Evolutionary conservation across 768 basidiomycete genomes (phyloP).

Genomic region (Lactarius deliciosus): DNA sequence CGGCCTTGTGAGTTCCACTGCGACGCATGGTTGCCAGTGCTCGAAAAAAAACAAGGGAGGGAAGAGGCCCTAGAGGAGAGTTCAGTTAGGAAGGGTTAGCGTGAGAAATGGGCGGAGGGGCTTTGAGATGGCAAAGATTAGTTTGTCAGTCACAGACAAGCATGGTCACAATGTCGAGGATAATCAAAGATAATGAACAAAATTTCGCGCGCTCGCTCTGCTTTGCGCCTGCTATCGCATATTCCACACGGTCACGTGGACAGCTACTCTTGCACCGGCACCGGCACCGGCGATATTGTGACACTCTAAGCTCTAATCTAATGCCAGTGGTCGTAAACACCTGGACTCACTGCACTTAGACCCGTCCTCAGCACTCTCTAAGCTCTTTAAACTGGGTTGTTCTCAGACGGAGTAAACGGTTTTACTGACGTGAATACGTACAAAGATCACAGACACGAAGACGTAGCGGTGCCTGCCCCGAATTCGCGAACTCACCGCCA

Average conservation of each 20-base stretch:
- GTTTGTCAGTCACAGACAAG: not conserved
- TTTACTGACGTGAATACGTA: too few relatives aligned
- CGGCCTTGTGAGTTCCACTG: not conserved
- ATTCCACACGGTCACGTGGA: slow-evolving; percentile 1
- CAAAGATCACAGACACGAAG: too few relatives aligned
- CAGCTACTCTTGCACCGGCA: too few relatives aligned
- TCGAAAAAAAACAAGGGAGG: not conserved
- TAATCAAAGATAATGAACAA: not conserved
- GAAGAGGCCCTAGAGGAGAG: not conserved
- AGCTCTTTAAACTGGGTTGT: too few relatives aligned
- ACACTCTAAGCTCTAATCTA: too few relatives aligned
- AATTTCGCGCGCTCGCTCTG: not conserved
- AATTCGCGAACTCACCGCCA: not conserved
- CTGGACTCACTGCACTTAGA: too few relatives aligned
- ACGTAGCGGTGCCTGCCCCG: too few relatives aligned
- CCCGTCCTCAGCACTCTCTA: too few relatives aligned
- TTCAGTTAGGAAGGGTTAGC: not conserved
- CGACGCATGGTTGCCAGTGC: slow-evolving; percentile 16
- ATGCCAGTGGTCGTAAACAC: too few relatives aligned
- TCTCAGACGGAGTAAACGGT: too few relatives aligned
- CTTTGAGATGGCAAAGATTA: not conserved
- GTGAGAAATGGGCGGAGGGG: not conserved
- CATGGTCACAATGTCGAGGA: slow-evolving; percentile 8
- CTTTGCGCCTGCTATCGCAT: not conserved
- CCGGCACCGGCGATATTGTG: too few relatives aligned